These are phyloP conservation scores for Penicillium flavigenum DNA, from an alignment of 495 filamentous ascomycete genomes.

Conservation along the genomic window DNA sequence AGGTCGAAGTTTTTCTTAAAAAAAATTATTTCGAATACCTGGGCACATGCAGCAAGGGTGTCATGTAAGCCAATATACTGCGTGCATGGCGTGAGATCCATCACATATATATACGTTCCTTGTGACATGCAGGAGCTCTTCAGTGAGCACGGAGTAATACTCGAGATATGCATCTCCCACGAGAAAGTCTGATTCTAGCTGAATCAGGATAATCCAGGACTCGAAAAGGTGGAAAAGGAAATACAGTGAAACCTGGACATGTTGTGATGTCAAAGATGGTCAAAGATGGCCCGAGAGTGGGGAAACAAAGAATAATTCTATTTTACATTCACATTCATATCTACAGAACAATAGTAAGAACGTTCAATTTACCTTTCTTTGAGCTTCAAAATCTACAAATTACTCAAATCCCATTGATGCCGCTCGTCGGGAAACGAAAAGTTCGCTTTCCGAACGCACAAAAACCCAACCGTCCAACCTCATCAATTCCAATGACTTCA, in stretches of 20 bases:
- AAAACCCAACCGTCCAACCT: slow-evolving; percentile 12
- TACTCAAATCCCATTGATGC: slow-evolving; percentile 27
- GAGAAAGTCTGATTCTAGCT: neutral
- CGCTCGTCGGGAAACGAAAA: slow-evolving; percentile 39
- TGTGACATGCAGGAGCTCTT: slow-evolving; percentile 8
- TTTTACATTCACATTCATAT: slow-evolving; percentile 5
- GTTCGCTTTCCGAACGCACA: slow-evolving; percentile 36
- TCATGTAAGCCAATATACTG: neutral
- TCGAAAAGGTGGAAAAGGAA: too few species aligned
- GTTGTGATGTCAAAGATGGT: neutral
- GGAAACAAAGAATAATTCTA: slow-evolving; percentile 5
- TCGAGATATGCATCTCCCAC: neutral
- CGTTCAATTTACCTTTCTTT: neutral
- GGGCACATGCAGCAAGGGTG: slow-evolving; percentile 2
- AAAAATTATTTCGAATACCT: neutral
- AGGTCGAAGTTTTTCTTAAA: neutral
- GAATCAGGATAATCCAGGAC: neutral
- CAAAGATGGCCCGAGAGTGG: neutral
- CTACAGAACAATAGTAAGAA: slow-evolving; percentile 8
- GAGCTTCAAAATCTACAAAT: neutral
- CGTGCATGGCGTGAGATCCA: slow-evolving; percentile 3
- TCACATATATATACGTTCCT: neutral
- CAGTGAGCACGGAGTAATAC: neutral
- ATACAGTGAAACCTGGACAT: too few species aligned
- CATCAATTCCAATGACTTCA: slow-evolving; percentile 11